Percentiles rank a stretch among this genome's conserved stretches.
Conservation (phyloP, 2,329 filamentous ascomycete genomes). For the Fusarium praegraminearum region DNA sequence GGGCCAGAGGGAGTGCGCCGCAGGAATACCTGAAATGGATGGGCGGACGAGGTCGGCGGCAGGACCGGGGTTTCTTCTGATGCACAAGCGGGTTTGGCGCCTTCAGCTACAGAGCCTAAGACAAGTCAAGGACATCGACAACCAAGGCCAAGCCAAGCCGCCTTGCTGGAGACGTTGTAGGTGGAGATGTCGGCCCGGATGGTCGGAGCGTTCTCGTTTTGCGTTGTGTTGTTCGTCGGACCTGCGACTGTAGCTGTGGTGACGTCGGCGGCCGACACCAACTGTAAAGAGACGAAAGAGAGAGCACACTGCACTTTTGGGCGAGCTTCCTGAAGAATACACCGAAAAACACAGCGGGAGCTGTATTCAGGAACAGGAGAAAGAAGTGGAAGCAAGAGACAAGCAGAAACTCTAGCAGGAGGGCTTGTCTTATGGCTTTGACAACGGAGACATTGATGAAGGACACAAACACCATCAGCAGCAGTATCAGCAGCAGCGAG, state of each 20-base stretch:
- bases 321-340: constrained; percentile 35
- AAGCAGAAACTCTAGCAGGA: constrained; percentile 5
- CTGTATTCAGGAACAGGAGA: constrained; percentile 10
- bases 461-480: constrained; percentile 2
- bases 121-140: constrained; percentile 36
- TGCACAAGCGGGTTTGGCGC: constrained; percentile 52
- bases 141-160: constrained; percentile 46
- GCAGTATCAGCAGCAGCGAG: constrained; percentile 13
- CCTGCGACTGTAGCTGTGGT: constrained; percentile 43
- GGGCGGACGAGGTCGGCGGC: constrained; percentile 47
- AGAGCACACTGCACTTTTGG: constrained; percentile 37
- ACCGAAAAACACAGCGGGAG: constrained; percentile 19
- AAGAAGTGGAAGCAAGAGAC: constrained; percentile 5
- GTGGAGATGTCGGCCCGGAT: constrained; percentile 50
- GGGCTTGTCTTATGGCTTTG: constrained; percentile 36
- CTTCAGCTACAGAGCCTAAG: constrained; percentile 47
- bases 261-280: constrained; percentile 46
- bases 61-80: constrained; percentile 45
- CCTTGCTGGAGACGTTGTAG: constrained; percentile 47
- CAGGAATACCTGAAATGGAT: constrained; percentile 45
- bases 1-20: constrained; percentile 35
- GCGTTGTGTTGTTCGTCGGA: constrained; percentile 38
- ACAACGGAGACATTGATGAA: constrained; percentile 26
- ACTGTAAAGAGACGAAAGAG: constrained; percentile 21
- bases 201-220: constrained; percentile 47